These are phyloP conservation scores for Quillaja saponaria DNA, from an alignment of 306 rosid species.

Conservation along the genomic window DNA sequence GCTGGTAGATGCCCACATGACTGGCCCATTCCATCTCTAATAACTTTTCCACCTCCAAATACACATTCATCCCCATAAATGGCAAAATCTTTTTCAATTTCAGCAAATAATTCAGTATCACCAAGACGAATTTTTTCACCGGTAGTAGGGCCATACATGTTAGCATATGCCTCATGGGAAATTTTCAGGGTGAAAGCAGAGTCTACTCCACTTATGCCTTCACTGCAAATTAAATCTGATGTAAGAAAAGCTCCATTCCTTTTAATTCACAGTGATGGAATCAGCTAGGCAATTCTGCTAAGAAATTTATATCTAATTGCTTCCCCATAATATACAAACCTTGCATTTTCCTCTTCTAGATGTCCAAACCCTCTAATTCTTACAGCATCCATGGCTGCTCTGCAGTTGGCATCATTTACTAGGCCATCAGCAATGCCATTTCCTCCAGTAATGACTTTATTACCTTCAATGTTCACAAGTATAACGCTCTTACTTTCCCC, in stretches of 20 bases:
- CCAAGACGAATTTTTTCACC: constrained; percentile 95
- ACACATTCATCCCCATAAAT: constrained; percentile 87
- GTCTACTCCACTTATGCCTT: constrained; percentile 68
- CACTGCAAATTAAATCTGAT: constrained; percentile 60
- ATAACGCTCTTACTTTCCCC: constrained; percentile 70
- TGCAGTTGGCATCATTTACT: constrained; percentile 47
- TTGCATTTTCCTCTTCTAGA: constrained; percentile 55
- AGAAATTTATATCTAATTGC: constrained; percentile 25
- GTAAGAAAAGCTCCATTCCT: constrained; percentile 30
- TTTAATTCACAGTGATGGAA: constrained; percentile 22
- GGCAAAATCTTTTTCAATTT: constrained; percentile 79
- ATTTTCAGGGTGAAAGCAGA: constrained; percentile 47
- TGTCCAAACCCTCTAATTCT: constrained; percentile 44
- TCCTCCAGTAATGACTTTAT: constrained; percentile 84
- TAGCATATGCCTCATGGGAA: constrained; percentile 69
- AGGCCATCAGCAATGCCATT: constrained; percentile 68
- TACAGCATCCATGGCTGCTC: constrained; percentile 54
- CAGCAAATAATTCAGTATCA: constrained; percentile 78
- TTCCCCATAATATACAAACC: constrained; percentile 48
- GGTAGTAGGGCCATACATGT: constrained; percentile 84
- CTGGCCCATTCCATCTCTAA: constrained; percentile 98
- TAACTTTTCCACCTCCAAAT: constrained; percentile 94
- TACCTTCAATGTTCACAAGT: constrained; percentile 85
- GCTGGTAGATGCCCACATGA: constrained; percentile 49
- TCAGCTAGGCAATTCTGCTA: constrained; percentile 4